Conservation (phyloP, 768 basidiomycete genomes). For the Suillus clintonianus region DNA sequence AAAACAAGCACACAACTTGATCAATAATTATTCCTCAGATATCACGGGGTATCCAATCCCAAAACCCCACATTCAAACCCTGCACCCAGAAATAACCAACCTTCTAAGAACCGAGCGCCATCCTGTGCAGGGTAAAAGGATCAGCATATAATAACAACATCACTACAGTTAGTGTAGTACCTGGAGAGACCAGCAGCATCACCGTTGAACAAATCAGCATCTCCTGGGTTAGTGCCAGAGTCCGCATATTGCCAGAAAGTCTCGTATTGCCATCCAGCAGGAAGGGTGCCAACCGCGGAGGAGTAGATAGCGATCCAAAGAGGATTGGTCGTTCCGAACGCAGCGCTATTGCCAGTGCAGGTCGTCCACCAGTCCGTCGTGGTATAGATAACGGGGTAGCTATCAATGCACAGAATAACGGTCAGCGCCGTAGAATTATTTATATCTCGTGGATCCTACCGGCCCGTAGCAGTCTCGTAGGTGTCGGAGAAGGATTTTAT, state of each 20-base stretch:
- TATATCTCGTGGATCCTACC: conserved; percentile 32
- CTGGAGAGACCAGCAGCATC: conserved; percentile 42
- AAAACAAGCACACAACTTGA: too few relatives aligned
- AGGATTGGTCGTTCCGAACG: conserved; percentile 52
- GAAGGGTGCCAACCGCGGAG: conserved; percentile 51
- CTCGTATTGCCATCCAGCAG: conserved; percentile 56
- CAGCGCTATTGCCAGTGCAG: conserved; percentile 61
- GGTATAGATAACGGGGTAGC: conserved; percentile 60
- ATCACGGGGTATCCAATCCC: not conserved
- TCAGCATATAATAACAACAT: not conserved
- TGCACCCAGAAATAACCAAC: not conserved
- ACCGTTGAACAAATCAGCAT: conserved; percentile 60
- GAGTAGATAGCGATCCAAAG: conserved; percentile 63
- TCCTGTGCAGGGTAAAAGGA: conserved; percentile 8
- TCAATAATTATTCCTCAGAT: not conserved
- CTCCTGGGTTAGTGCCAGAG: conserved; percentile 56
- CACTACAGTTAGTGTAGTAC: conserved; percentile 19
- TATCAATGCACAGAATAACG: conserved; percentile 12
- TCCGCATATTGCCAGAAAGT: conserved; percentile 68
- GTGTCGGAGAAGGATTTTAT: conserved; percentile 62
- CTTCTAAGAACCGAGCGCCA: conserved; percentile 17
- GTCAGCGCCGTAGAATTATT: not conserved
- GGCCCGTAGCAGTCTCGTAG: conserved; percentile 48
- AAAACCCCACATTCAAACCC: not conserved
- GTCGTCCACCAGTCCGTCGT: conserved; percentile 69